Base-by-base conservation (phyloP, 1,139 yeast species). In the Zygosaccharomyces sapae region DNA sequence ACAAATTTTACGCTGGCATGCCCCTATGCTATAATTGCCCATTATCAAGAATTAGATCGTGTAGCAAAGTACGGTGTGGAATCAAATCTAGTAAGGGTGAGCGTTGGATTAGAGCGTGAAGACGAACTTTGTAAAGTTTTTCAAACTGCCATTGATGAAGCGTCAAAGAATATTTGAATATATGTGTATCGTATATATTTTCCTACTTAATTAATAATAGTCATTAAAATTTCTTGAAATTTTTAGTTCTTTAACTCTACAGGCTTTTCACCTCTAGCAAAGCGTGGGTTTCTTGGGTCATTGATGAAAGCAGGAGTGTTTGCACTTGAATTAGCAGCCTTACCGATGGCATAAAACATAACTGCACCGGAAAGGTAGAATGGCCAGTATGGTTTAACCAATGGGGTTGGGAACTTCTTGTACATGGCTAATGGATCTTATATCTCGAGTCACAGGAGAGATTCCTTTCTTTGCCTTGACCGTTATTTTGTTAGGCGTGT, bases 1-100 rank as follows among this genome's bases (percentile, higher is more conserved):
- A 89, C 97, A 0, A 92, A 88, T 66, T 88, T 89, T 70, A 88
- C 97, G 0, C 73, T 90, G 58, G 90, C 88, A 3, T 88, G 95
- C 62, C 97, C 97, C 6, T 92, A 92, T 67, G 79, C 96, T 3
- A 78, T 92, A 41, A 74, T 92, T 52, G 97, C 97, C 0, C 97
- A 92, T 66, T 90, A 81, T 64, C 75, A 72, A 43, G 97, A 90
- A 64, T 70, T 89, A 50, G 95, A 87, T 51, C 90, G 84, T 65
- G 83, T 86, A 20, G 86, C 77, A 48, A 72, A 81, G 58, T 89
- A 87, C 81, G 97, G 95, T 2, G 89, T 92, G 25, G 96, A 87
- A 61, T 71, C 83, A 53, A 77, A 84, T 58, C 71, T 92, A 57
- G 81, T 92, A 41, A 76, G 98, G 62, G 77, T 92, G 48, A 86